Conservation (phyloP, 306 rosid genomes). For the Inga oerstediana region DNA sequence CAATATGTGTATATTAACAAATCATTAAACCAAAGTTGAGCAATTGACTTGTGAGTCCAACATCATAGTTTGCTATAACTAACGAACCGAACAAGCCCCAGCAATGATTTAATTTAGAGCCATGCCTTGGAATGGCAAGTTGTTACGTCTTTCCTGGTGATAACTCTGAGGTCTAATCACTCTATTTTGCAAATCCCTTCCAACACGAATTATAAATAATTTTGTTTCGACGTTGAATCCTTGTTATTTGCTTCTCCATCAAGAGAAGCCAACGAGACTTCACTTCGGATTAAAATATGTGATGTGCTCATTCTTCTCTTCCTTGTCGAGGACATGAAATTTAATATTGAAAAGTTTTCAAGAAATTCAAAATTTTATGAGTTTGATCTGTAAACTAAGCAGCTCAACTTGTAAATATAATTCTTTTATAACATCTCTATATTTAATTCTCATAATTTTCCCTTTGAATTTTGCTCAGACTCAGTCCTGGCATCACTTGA, state of each 20-base stretch:
- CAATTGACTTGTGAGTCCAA: constrained; percentile 23
- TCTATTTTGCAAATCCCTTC: constrained; percentile 5
- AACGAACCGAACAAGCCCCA: constrained; percentile 30
- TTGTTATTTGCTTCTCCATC: neutral
- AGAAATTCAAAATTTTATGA: no score
- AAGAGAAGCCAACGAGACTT: neutral
- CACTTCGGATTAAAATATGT: neutral
- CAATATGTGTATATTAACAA: constrained; percentile 22
- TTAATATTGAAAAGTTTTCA: no score
- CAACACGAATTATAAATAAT: neutral
- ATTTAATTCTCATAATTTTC: no score
- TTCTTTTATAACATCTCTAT: no score
- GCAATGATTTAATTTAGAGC: neutral
- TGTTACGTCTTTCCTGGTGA: constrained; percentile 27
- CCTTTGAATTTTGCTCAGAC: neutral
- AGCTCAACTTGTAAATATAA: no score
- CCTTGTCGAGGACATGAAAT: no score
- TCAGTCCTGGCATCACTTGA: neutral
- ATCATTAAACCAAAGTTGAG: neutral
- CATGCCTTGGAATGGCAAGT: neutral
- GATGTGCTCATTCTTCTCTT: no score
- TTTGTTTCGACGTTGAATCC: neutral
- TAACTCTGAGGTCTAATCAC: constrained; percentile 23
- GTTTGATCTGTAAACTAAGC: no score
- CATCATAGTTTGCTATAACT: constrained; percentile 35